phyloP scores from a whole-genome alignment of 345 rosid species.

The Lepidium sativum region DNA sequence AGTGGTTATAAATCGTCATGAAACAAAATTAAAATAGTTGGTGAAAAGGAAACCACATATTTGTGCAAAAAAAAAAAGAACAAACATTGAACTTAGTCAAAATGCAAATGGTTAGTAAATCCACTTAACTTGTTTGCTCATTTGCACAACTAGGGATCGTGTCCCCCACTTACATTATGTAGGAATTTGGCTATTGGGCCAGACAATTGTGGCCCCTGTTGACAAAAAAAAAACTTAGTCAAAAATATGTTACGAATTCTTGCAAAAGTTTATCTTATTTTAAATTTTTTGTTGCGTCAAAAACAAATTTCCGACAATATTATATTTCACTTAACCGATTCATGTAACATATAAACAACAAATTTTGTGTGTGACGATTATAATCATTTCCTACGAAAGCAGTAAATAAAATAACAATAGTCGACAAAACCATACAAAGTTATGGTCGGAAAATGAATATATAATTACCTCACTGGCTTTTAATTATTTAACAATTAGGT shows the following conservation, averaged over 20 bases:
- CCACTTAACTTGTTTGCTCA: too few relatives aligned
- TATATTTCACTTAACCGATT: background rate
- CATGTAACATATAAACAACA: background rate
- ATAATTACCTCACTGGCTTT: too few relatives aligned
- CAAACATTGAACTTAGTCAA: background rate
- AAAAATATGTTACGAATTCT: background rate
- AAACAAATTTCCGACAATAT: background rate
- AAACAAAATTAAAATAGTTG: background rate
- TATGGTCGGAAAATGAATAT: too few relatives aligned
- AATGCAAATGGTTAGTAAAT: too few relatives aligned
- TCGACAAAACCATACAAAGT: background rate
- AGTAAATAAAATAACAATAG: background rate
- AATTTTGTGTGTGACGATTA: background rate
- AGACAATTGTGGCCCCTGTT: too few relatives aligned
- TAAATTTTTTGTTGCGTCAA: background rate
- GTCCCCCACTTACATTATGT: too few relatives aligned
- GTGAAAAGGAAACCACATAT: background rate
- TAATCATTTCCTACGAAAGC: background rate
- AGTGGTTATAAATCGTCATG: background rate
- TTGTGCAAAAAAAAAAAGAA: background rate
- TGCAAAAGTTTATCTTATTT: background rate
- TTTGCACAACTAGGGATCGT: too few relatives aligned
- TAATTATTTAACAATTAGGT: too few relatives aligned
- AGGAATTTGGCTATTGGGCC: too few relatives aligned
- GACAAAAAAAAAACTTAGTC: conserved; percentile 4